Evolutionary conservation across 1,139 yeast species (phyloP), one percentile per base, ranked within the genome.

Genomic region (Lodderomyces jiufengensis): DNA sequence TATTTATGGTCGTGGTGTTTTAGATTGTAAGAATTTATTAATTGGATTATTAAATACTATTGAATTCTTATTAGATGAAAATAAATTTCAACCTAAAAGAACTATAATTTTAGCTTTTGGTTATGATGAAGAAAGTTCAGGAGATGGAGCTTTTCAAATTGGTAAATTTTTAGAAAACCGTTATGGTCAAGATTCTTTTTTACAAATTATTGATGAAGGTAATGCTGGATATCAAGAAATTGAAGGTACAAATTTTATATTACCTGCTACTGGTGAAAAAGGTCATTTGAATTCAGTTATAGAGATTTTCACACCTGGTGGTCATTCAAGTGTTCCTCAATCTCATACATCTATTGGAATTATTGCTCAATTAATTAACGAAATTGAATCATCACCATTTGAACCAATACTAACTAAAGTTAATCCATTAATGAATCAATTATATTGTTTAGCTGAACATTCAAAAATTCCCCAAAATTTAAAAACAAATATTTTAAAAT

Each of bases 221-320:
- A 59, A 58, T 27, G 45, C 45, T 5, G 64, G 68, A 0, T 51
- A 50, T 31, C 43, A 55, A 2, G 66, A 59, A 8, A 48, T 61
- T 9, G 70, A 66, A 39, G 78, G 77, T 5, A 49, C 62, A 34
- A 67, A 65, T 48, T 60, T 77, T 44, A 82, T 83, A 4, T 51
- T 73, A 26, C 82, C 86, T 2, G 72, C 71, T 3, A 67, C 74
- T 5, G 73, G 68, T 5, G 78, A 72, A 46, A 72, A 72, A 50
- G 78, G 78, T 0, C 57, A 63, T 39, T 36, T 68, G 20, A 66
- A 70, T 44, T 50, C 70, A 0, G 43, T 52, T 6, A 57, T 72
- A 31, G 65, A 61, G 9, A 49, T 72, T 32, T 57, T 45, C 35
- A 66, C 74, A 12, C 67, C 70, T 8, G 77, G 77, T 23, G 78